Conservation (phyloP, 768 basidiomycete genomes). For the Mycena latifolia region DNA sequence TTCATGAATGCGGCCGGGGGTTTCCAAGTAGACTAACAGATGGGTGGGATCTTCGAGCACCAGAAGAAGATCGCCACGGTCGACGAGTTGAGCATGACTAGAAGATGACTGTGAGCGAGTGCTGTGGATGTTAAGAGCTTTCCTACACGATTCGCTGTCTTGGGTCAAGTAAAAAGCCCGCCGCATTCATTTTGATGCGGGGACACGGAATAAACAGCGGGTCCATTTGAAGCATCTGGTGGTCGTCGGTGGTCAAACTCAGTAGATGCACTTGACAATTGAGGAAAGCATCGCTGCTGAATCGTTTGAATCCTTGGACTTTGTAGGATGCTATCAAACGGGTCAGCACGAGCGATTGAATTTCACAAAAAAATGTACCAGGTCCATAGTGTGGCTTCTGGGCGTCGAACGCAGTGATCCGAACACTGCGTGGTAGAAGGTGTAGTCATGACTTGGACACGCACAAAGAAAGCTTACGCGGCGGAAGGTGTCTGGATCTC, state of each 20-base stretch:
- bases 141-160: slow-evolving; percentile 48
- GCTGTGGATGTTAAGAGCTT: not conserved
- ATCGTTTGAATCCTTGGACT: slow-evolving; percentile 3
- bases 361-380: not conserved
- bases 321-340: slow-evolving; percentile 1
- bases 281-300: slow-evolving; percentile 26
- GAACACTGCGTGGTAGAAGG: not conserved
- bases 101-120: not conserved
- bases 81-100: slow-evolving; percentile 53
- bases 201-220: slow-evolving; percentile 47
- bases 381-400: not conserved
- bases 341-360: not conserved
- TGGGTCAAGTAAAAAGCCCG: slow-evolving; percentile 40
- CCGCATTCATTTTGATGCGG: slow-evolving; percentile 21
- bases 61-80: slow-evolving; percentile 53
- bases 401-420: slow-evolving; percentile 4
- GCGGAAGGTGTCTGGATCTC: slow-evolving; percentile 4
- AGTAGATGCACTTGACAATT: slow-evolving; percentile 47
- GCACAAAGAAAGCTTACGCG: slow-evolving; percentile 3
- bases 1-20: slow-evolving; percentile 42
- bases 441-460: no score
- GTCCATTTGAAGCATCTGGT: slow-evolving; percentile 49
- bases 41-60: slow-evolving; percentile 49
- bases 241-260: slow-evolving; percentile 49
- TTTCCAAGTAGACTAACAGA: slow-evolving; percentile 54